Conservation (phyloP, 768 basidiomycete species). For the Cytidiella melzeri region DNA sequence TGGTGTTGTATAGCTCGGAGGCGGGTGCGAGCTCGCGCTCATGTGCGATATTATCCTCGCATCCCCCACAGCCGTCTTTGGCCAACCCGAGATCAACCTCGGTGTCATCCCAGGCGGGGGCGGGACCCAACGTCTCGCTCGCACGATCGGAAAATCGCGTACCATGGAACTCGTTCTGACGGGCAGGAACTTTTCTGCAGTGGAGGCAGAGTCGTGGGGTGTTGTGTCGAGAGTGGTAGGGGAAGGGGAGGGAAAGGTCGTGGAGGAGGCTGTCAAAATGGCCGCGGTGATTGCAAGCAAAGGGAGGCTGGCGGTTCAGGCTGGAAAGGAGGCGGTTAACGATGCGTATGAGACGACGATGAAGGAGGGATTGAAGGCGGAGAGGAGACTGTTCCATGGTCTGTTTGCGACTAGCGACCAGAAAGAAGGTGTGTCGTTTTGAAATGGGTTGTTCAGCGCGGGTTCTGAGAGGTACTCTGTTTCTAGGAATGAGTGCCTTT, state of each 20-base stretch:
- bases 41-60: constrained; percentile 96
- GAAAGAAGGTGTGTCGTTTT: constrained; percentile 71
- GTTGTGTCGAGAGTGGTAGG: constrained; percentile 77
- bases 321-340: constrained; percentile 92
- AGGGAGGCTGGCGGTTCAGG: constrained; percentile 76
- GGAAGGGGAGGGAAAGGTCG: constrained; percentile 72
- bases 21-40: constrained; percentile 93
- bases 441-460: constrained; percentile 6
- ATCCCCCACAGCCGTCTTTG: constrained; percentile 85
- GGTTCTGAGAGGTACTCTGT: not conserved
- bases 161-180: constrained; percentile 94
- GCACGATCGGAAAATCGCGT: constrained; percentile 83
- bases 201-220: constrained; percentile 84
- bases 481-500: constrained; percentile 88
- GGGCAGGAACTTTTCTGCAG: constrained; percentile 72
- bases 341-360: constrained; percentile 81
- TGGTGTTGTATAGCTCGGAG: constrained; percentile 67
- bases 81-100: constrained; percentile 94
- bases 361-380: constrained; percentile 78
- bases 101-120: constrained; percentile 95
- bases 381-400: constrained; percentile 85
- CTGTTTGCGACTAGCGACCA: constrained; percentile 93
- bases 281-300: constrained; percentile 77
- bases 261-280: constrained; percentile 80
- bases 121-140: constrained; percentile 86